These are phyloP conservation scores for Ustilago cynodontis DNA, from an alignment of 1,284 basidiomycete genomes.

Conservation along the genomic window DNA sequence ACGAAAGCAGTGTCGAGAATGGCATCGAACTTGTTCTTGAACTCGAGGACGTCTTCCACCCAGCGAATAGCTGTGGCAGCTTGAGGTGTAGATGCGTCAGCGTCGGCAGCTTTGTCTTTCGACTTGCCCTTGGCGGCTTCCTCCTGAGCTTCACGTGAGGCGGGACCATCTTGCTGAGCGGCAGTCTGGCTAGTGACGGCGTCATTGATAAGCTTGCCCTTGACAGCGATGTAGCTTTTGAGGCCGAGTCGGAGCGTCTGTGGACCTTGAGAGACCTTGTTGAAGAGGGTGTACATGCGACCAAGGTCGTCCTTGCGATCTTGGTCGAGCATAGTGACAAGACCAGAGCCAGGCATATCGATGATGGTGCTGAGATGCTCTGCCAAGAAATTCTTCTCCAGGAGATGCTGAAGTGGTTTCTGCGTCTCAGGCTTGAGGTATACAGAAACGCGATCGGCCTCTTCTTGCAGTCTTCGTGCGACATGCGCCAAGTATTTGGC, in stretches of 20 bases:
- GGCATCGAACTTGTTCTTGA: constrained; percentile 90
- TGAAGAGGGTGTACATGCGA: constrained; percentile 84
- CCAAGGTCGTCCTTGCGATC: constrained; percentile 83
- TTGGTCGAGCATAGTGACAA: constrained; percentile 87
- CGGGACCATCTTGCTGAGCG: constrained; percentile 21
- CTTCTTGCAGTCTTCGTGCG: constrained; percentile 84
- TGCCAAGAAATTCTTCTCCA: constrained; percentile 83
- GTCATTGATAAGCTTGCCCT: constrained; percentile 86
- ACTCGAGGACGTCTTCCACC: constrained; percentile 90
- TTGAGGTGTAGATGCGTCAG: constrained; percentile 47
- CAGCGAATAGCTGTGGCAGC: constrained; percentile 81
- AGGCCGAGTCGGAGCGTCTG: constrained; percentile 78
- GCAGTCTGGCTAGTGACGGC: constrained; percentile 63
- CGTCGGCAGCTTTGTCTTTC: constrained; percentile 33
- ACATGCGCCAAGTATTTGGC: constrained; percentile 87
- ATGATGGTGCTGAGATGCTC: constrained; percentile 83
- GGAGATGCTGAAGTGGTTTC: constrained; percentile 78
- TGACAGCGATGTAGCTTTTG: constrained; percentile 79
- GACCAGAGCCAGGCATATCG: constrained; percentile 84
- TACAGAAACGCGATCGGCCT: constrained; percentile 87
- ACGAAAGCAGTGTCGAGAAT: constrained; percentile 81
- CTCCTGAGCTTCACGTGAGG: constrained; percentile 5
- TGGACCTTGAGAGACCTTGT: constrained; percentile 76
- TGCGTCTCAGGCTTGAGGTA: constrained; percentile 86
- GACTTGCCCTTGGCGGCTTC: constrained; percentile 6